Percentiles rank a stretch among this genome's conserved stretches.
Conservation (phyloP, 148 eudicot species). For the Rhododendron williamsianum region DNA sequence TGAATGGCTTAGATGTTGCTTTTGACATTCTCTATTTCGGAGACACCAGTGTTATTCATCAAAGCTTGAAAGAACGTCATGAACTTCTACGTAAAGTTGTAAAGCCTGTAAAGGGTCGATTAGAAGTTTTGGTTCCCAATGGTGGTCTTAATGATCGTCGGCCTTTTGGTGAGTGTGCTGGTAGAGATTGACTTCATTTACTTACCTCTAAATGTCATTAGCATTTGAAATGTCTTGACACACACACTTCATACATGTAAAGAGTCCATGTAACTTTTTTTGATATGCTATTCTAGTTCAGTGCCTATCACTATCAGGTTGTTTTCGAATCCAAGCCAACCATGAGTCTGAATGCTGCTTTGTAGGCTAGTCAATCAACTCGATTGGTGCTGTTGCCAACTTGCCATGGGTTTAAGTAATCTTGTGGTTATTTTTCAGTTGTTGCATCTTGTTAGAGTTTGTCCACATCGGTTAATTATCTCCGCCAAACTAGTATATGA, state of each 20-base stretch:
- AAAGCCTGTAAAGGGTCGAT: conserved; percentile 64
- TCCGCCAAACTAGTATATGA: not conserved
- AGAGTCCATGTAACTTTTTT: not conserved
- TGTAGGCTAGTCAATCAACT: not conserved
- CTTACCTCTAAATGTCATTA: not conserved
- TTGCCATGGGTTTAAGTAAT: not conserved
- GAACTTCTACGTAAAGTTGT: conserved; percentile 69
- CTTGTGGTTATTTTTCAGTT: not conserved
- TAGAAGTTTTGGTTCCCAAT: conserved; percentile 80
- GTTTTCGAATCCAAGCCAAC: not conserved
- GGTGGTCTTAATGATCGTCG: conserved; percentile 59
- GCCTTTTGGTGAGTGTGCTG: conserved; percentile 35
- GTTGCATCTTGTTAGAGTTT: not conserved
- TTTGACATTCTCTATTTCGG: conserved; percentile 90
- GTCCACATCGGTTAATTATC: not conserved
- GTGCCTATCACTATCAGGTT: not conserved
- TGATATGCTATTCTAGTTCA: not conserved
- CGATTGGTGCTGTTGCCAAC: not conserved
- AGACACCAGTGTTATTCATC: conserved; percentile 95
- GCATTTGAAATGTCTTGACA: not conserved
- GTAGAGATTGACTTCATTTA: not conserved
- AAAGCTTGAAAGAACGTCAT: conserved; percentile 75
- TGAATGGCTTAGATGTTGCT: conserved; percentile 56
- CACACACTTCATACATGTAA: not conserved
- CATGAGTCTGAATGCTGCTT: not conserved